Conservation (phyloP, 176 grass and related monocot species). For the maize (Zea mays) region Zm-B73-REFERENCE-NAM-5.0 NC_050100.1:209703501-209704000, state of each 20-base stretch:
- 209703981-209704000: constrained; percentile 23
- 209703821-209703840: constrained; percentile 64
- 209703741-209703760: constrained; percentile 54
- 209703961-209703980: neutral
- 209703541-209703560: constrained; percentile 1
- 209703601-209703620: neutral
- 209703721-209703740: constrained; percentile 72
- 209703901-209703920: neutral
- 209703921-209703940: neutral
- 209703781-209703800: constrained; percentile 79
- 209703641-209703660: constrained; percentile 41
- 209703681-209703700: constrained; percentile 50
- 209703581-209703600: neutral
- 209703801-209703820: constrained; percentile 62
- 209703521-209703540: constrained; percentile 11
- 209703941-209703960: constrained; percentile 6
- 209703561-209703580: neutral
- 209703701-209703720: constrained; percentile 71
- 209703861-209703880: neutral
- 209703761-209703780: constrained; percentile 63
- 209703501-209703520: constrained; percentile 61
- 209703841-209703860: neutral
- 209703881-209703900: neutral
- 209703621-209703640: constrained; percentile 30
- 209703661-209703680: constrained; percentile 60